A percentile compares a stretch with the other conserved stretches of the same genome.
phyloP scores from a whole-genome alignment of 306 rosid genomes.

The Urtica urens region DNA sequence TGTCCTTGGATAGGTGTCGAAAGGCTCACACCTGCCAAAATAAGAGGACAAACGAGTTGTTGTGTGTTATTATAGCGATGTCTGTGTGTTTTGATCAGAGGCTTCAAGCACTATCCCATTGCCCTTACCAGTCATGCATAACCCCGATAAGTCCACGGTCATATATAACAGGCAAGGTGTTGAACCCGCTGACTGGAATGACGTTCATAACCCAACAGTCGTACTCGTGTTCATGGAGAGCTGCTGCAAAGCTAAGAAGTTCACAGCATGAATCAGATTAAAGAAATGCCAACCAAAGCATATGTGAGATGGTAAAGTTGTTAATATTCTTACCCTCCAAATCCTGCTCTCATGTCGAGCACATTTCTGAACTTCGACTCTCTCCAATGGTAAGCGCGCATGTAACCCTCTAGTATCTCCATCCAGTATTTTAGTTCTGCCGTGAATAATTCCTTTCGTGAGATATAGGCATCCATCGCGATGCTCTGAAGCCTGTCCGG shows the following conservation, averaged over 20 bases:
- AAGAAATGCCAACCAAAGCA: neutral
- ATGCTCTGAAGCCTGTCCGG: slow-evolving; percentile 81
- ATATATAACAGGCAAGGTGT: slow-evolving; percentile 72
- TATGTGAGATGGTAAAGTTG: neutral
- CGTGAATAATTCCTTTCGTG: slow-evolving; percentile 61
- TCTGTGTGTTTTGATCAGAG: neutral
- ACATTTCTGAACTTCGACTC: slow-evolving; percentile 53
- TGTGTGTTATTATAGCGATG: neutral
- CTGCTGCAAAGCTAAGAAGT: slow-evolving; percentile 71
- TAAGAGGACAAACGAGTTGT: neutral
- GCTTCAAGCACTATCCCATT: neutral
- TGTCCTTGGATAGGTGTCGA: slow-evolving; percentile 90
- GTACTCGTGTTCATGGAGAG: slow-evolving; percentile 37
- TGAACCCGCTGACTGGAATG: slow-evolving; percentile 66
- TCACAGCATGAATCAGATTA: slow-evolving; percentile 13
- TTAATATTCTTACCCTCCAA: slow-evolving; percentile 59
- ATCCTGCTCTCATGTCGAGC: slow-evolving; percentile 86
- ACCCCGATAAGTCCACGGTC: slow-evolving; percentile 88
- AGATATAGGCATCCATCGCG: slow-evolving; percentile 54
- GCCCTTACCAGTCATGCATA: slow-evolving; percentile 81
- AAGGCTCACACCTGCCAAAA: slow-evolving; percentile 76
- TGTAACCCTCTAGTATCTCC: slow-evolving; percentile 56
- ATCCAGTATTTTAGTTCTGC: slow-evolving; percentile 83
- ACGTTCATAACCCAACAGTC: slow-evolving; percentile 85
- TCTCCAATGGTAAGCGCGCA: slow-evolving; percentile 54